Conservation (phyloP, 108 stramenopile species). For the Bacterosira constricta region DNA sequence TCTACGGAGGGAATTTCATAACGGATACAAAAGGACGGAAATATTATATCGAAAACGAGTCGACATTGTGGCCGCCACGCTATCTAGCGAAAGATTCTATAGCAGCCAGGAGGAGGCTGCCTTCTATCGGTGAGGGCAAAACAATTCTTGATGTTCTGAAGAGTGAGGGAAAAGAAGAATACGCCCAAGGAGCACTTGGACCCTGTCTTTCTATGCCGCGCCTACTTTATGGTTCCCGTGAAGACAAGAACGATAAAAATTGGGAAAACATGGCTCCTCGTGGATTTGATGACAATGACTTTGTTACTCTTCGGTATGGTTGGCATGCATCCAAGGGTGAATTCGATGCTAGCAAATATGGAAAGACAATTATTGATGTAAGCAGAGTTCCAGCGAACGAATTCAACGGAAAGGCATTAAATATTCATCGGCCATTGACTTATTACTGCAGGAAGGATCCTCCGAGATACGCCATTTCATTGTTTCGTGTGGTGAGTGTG, state of each 20-base stretch:
- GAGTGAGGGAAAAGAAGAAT: not conserved
- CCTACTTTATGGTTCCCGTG: conserved; percentile 26
- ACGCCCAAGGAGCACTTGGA: not conserved
- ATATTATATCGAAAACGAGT: too few species aligned
- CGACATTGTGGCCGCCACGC: too few species aligned
- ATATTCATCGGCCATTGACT: conserved; percentile 14
- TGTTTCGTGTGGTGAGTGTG: conserved; percentile 3
- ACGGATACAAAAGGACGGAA: too few species aligned
- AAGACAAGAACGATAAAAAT: not conserved
- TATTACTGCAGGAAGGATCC: conserved; percentile 55
- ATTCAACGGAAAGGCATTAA: conserved; percentile 8
- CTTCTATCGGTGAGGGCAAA: not conserved
- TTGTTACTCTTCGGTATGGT: conserved; percentile 59
- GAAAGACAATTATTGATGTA: conserved; percentile 68
- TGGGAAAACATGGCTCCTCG: conserved; percentile 6
- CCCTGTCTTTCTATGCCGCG: conserved; percentile 36
- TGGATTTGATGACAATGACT: conserved; percentile 43
- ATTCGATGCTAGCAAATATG: conserved; percentile 50
- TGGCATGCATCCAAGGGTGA: conserved; percentile 41
- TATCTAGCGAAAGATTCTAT: too few species aligned
- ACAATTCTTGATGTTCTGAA: not conserved
- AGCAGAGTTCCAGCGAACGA: conserved; percentile 50
- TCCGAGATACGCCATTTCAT: conserved; percentile 22
- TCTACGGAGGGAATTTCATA: too few species aligned
- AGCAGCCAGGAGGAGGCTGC: too few species aligned